These are phyloP conservation scores for Phytomonas sp. DNA, from an alignment of 208 protist genomes.

Conservation along the genomic window DNA sequence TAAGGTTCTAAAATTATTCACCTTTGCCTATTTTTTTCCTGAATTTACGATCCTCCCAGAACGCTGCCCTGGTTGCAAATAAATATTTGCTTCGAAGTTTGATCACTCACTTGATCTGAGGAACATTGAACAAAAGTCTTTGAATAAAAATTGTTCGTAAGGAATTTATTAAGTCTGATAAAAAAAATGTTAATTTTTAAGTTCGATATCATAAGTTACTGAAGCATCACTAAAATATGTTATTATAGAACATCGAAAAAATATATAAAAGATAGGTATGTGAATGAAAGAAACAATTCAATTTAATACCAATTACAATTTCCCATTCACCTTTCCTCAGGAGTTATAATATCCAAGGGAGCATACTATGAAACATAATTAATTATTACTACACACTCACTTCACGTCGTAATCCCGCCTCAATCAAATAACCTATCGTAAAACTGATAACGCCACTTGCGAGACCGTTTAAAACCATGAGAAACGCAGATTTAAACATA, in stretches of 20 bases:
- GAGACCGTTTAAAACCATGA: constrained; percentile 84
- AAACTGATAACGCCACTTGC: constrained; percentile 83
- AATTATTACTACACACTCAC: constrained; percentile 10
- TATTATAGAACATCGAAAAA: neutral
- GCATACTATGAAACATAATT: neutral
- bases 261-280: constrained; percentile 5
- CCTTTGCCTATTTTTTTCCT: neutral
- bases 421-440: constrained; percentile 55
- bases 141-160: neutral
- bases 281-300: neutral
- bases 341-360: neutral
- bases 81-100: neutral
- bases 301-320: neutral
- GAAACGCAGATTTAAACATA: constrained; percentile 45
- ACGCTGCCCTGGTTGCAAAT: neutral
- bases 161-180: neutral
- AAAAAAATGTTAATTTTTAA: neutral
- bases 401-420: constrained; percentile 34
- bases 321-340: neutral
- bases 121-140: neutral
- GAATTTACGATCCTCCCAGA: neutral
- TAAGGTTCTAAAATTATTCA: neutral
- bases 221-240: neutral
- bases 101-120: neutral
- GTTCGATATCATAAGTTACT: neutral